Percentiles rank a stretch among this genome's conserved stretches.
phyloP scores from a whole-genome alignment of 106 monocot species.

The Cymbidium sinense region DNA sequence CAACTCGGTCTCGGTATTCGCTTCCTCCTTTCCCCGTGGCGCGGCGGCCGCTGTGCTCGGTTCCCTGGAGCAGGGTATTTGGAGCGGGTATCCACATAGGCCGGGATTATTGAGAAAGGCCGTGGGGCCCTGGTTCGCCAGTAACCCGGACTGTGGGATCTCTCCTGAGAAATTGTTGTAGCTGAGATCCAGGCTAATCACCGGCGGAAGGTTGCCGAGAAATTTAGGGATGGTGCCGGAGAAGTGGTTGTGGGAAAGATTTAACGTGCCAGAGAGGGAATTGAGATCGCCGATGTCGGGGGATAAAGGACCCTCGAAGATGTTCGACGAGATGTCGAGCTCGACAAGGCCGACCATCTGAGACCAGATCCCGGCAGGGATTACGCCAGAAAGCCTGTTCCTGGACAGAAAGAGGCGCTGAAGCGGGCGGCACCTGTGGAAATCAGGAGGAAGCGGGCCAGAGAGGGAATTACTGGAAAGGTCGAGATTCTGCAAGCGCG shows the following conservation, averaged over 20 bases:
- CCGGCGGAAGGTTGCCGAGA: conserved; percentile 46
- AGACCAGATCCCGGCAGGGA: conserved; percentile 66
- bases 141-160: conserved; percentile 52
- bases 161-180: conserved; percentile 91
- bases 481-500: conserved; percentile 71
- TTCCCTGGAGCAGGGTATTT: conserved; percentile 31
- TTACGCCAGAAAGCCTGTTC: conserved; percentile 49
- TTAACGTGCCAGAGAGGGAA: conserved; percentile 52
- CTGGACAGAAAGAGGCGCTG: conserved; percentile 44
- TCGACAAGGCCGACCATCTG: conserved; percentile 41
- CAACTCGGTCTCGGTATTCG: neutral
- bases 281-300: conserved; percentile 55
- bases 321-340: conserved; percentile 69
- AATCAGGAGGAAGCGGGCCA: conserved; percentile 37
- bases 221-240: conserved; percentile 56
- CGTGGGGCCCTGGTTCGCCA: conserved; percentile 39
- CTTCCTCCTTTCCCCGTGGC: neutral
- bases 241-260: conserved; percentile 71
- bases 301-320: conserved; percentile 48
- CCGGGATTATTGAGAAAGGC: conserved; percentile 50
- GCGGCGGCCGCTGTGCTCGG: neutral
- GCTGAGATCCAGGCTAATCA: conserved; percentile 61
- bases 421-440: conserved; percentile 48
- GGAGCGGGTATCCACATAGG: conserved; percentile 67
- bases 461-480: conserved; percentile 53